Percentiles rank a stretch among this genome's conserved stretches.
phyloP scores from a whole-genome alignment of 306 rosid species.

The Corylus avellana region DNA sequence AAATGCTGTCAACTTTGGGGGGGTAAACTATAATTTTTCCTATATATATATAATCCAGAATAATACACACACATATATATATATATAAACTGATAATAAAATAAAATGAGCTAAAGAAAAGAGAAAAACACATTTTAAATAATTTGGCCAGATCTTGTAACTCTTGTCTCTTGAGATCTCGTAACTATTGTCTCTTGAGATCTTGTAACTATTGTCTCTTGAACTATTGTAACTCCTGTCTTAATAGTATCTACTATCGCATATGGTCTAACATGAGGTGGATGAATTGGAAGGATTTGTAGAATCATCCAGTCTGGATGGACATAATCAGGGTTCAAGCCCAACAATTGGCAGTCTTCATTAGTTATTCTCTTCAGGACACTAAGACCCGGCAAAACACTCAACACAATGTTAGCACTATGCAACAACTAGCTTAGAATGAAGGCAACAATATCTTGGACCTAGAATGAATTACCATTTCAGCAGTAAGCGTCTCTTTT shows the following conservation, averaged over 20 bases:
- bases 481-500: constrained; percentile 94
- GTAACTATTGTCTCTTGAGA: no score
- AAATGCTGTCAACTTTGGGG: no score
- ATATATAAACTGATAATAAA: no score
- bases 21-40: no score
- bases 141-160: no score
- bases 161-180: no score
- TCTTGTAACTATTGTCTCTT: no score
- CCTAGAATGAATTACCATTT: constrained; percentile 53
- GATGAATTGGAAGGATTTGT: constrained; percentile 98
- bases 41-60: no score
- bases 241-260: constrained; percentile 86
- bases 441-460: constrained; percentile 1
- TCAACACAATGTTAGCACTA: constrained; percentile 22
- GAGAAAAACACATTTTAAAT: no score
- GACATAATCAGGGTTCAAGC: constrained; percentile 88
- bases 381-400: constrained; percentile 70
- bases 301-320: constrained; percentile 99
- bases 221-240: no score
- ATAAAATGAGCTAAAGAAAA: no score
- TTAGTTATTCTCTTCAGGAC: constrained; percentile 91
- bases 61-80: no score
- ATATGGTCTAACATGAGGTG: constrained; percentile 98
- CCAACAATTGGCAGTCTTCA: constrained; percentile 84
- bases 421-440: neutral